phyloP scores from a whole-genome alignment of 1,139 yeast genomes.

The Pichiaceae sp. region DNA sequence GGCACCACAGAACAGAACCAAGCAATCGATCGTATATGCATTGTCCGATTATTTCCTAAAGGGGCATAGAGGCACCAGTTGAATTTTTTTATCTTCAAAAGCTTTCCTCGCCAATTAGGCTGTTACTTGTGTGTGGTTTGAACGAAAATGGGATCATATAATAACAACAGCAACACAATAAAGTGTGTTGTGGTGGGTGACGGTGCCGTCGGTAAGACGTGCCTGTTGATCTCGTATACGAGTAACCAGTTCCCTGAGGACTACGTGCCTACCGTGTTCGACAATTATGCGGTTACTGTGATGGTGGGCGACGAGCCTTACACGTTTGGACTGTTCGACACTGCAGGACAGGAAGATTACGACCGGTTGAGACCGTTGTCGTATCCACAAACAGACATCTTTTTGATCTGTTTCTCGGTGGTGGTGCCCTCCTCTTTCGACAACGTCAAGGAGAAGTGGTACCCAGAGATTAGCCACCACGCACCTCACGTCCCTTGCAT shows the following conservation, averaged over 20 bases:
- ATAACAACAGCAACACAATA: slow-evolving; percentile 37
- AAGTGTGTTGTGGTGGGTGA: slow-evolving; percentile 97
- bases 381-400: slow-evolving; percentile 95
- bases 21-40: no score
- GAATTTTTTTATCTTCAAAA: neutral
- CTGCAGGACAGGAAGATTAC: slow-evolving; percentile 99
- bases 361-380: slow-evolving; percentile 94
- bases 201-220: slow-evolving; percentile 96
- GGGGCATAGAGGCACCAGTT: neutral
- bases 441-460: slow-evolving; percentile 96
- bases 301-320: slow-evolving; percentile 98
- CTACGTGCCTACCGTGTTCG: slow-evolving; percentile 86
- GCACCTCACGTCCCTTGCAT: slow-evolving; percentile 97
- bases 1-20: no score
- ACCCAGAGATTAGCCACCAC: slow-evolving; percentile 96
- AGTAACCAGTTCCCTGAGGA: slow-evolving; percentile 84
- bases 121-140: neutral
- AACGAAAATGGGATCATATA: neutral
- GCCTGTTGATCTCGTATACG: slow-evolving; percentile 83
- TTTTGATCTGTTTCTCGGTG: slow-evolving; percentile 88
- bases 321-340: slow-evolving; percentile 91
- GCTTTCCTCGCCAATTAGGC: no score
- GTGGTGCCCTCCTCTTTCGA: slow-evolving; percentile 97
- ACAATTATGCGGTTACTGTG: slow-evolving; percentile 95
- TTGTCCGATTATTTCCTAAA: neutral